Percentiles rank a stretch among this genome's conserved stretches.
Evolutionary conservation across 2,329 filamentous ascomycete genomes (phyloP).

Genomic region (Daldinia eschscholtzii): DNA sequence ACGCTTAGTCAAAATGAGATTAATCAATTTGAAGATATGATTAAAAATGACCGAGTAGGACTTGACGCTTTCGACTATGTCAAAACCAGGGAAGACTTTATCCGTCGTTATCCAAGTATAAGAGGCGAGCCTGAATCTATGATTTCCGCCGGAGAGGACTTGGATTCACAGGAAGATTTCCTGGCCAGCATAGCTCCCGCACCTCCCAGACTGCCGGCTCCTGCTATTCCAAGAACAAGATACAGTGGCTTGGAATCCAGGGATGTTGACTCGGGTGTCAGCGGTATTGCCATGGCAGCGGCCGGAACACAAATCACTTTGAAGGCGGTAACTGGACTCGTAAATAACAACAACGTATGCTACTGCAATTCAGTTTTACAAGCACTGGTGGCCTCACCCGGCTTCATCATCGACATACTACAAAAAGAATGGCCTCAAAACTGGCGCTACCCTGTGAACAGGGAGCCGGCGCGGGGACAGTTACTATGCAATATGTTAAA

Average conservation of each 20-base stretch:
- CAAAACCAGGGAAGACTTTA: constrained; percentile 84
- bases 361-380: constrained; percentile 92
- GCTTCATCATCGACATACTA: constrained; percentile 75
- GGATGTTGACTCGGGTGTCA: constrained; percentile 52
- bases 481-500: constrained; percentile 71
- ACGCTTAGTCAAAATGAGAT: constrained; percentile 86
- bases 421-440: constrained; percentile 71
- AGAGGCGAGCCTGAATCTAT: constrained; percentile 72
- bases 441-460: constrained; percentile 63
- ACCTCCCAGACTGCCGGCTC: constrained; percentile 75
- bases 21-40: constrained; percentile 81
- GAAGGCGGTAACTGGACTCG: background rate
- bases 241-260: constrained; percentile 77
- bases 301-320: constrained; percentile 41
- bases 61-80: constrained; percentile 64
- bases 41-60: constrained; percentile 72
- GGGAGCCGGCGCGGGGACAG: constrained; percentile 65
- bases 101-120: constrained; percentile 82
- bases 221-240: constrained; percentile 75
- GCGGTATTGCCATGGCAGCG: constrained; percentile 58
- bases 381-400: constrained; percentile 79
- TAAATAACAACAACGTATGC: constrained; percentile 71
- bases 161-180: constrained; percentile 53
- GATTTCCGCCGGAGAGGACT: constrained; percentile 56
- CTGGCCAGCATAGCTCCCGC: constrained; percentile 62